These are phyloP conservation scores for Globisporangium heterothallicum DNA, from an alignment of 352 stramenopile genomes.

Conservation along the genomic window DNA sequence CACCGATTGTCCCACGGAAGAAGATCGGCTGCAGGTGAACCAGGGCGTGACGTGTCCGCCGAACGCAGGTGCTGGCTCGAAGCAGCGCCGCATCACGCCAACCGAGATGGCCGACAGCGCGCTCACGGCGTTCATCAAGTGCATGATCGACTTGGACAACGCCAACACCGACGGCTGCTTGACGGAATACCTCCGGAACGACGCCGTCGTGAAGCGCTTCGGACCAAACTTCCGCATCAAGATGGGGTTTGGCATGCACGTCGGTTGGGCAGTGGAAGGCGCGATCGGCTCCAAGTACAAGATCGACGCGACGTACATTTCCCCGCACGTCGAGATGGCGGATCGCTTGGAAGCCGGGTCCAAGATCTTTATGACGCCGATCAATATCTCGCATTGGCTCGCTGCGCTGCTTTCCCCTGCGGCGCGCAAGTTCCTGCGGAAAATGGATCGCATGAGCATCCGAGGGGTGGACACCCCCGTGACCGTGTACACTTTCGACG, in stretches of 20 bases:
- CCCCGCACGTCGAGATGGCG: slow-evolving; percentile 91
- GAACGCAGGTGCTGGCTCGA: slow-evolving; percentile 55
- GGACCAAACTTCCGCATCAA: slow-evolving; percentile 74
- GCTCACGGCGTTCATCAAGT: slow-evolving; percentile 94
- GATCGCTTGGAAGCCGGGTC: slow-evolving; percentile 93
- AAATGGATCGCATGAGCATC: slow-evolving; percentile 85
- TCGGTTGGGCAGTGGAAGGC: slow-evolving; percentile 95
- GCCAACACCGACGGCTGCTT: slow-evolving; percentile 70
- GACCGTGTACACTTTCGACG: slow-evolving; percentile 86
- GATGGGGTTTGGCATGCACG: slow-evolving; percentile 95
- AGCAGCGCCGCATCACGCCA: slow-evolving; percentile 65
- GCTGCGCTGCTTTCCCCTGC: slow-evolving; percentile 57
- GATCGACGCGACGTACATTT: slow-evolving; percentile 97
- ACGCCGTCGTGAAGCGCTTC: slow-evolving; percentile 82
- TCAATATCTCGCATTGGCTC: slow-evolving; percentile 86
- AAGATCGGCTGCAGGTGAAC: slow-evolving; percentile 68
- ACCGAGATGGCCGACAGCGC: slow-evolving; percentile 92
- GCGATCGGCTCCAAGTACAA: slow-evolving; percentile 95
- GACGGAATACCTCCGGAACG: slow-evolving; percentile 62
- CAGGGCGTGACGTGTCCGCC: slow-evolving; percentile 63
- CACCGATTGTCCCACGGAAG: slow-evolving; percentile 68
- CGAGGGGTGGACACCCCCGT: slow-evolving; percentile 75
- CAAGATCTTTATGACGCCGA: slow-evolving; percentile 87
- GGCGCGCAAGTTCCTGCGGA: slow-evolving; percentile 69
- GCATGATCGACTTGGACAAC: slow-evolving; percentile 86